Base-by-base conservation (phyloP, 2,329 filamentous ascomycete genomes). In the Paramyrothecium sp. region DNA sequence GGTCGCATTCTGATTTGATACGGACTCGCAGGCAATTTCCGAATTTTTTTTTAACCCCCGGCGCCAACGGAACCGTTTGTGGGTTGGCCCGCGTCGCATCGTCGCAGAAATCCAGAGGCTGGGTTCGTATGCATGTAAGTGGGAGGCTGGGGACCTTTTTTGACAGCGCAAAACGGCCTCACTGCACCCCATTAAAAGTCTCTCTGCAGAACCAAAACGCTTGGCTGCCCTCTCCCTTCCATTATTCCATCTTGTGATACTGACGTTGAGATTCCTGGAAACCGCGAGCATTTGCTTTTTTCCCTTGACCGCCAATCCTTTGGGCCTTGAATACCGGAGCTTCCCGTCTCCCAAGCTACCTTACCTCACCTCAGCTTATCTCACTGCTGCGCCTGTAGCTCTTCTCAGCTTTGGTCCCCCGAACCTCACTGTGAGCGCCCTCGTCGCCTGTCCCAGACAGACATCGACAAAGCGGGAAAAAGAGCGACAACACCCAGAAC, bases 81-180 rank as follows among this genome's bases (percentile, higher is more conserved):
- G 38, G 26, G 33, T 49, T 54, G 34, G 54, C 44, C 51, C 47
- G 55, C 51, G 51, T 54, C 56, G 56, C 54, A 59, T 59, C 38
- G 38, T 30, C 38, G 5, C 38, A 44, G n/a, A 63, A 65, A 60
- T 59, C 54, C 57, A 67, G 70, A 69, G 70, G 70, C 59, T 72
- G 69, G 69, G 33, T 38, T 51, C 33, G 26, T 26, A n/a, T 26
- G 21, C 21, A 60, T 68, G 64, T 68, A 71, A 71, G 69, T 70
- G 61, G 68, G 71, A 73, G 71, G 71, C 68, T 72, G 71, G 71
- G 71, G 66, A 53, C n/a, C 13, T 53, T 44, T 44, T 53, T 44
- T 44, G 47, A 54, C 48, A 19, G 30, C 46, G 30, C 49, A 58
- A 59, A 58, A 61, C 59, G 59, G 30, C 44, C 60, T 56, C 58